Conservation (phyloP, 371 early-diverging fungal species). For the Mucor indicus region DNA sequence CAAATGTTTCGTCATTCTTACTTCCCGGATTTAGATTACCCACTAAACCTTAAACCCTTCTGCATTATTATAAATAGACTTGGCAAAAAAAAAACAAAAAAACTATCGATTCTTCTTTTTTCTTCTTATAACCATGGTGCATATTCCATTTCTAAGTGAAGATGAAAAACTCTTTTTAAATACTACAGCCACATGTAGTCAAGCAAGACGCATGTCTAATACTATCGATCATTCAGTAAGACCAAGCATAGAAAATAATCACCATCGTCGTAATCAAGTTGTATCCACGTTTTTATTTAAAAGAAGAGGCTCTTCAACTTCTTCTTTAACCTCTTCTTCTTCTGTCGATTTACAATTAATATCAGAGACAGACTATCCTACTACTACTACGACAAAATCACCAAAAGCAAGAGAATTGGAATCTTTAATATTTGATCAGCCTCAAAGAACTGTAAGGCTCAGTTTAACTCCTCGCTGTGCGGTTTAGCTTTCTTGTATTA, state of each 20-base stretch:
- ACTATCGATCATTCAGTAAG: not conserved
- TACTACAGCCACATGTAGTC: slow-evolving; percentile 18
- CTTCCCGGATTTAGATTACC: too few relatives aligned
- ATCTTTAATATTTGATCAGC: slow-evolving; percentile 26
- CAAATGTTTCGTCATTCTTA: too few relatives aligned
- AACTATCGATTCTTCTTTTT: too few relatives aligned
- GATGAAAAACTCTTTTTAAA: slow-evolving; percentile 20
- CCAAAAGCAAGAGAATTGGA: slow-evolving; percentile 28
- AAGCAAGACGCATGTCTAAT: slow-evolving; percentile 15
- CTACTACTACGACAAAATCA: not conserved
- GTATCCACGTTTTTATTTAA: slow-evolving; percentile 11
- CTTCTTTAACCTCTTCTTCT: slow-evolving; percentile 1
- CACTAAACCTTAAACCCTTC: too few relatives aligned
- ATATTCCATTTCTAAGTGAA: slow-evolving; percentile 22
- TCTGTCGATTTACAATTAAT: slow-evolving; percentile 1
- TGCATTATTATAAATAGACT: too few relatives aligned
- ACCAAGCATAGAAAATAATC: slow-evolving; percentile 4
- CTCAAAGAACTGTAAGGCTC: slow-evolving; percentile 23
- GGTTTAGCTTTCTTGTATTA: slow-evolving; percentile 3
- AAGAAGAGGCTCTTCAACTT: slow-evolving; percentile 18
- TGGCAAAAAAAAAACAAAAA: too few relatives aligned
- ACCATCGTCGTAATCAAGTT: slow-evolving; percentile 6
- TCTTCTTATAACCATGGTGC: not conserved
- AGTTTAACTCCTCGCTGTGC: slow-evolving; percentile 27
- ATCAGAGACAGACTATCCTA: too few relatives aligned